Percentiles rank a stretch among this genome's conserved stretches.
Evolutionary conservation across 305 asterid species (phyloP).

Genomic region (Lippia alba): DNA sequence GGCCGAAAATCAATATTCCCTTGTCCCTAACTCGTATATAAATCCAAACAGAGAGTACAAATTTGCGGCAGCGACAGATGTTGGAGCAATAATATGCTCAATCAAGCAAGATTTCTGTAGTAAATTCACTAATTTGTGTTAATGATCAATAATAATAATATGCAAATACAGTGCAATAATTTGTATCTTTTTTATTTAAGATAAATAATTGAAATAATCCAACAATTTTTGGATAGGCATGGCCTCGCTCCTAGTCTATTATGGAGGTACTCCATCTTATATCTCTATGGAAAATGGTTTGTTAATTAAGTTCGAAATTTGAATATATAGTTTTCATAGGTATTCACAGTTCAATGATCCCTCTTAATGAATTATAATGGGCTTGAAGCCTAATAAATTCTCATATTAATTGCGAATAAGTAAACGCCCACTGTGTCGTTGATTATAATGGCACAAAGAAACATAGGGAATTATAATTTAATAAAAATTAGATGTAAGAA

Average conservation of each 20-base stretch:
- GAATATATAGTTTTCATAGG: too few relatives aligned
- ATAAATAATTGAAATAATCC: too few relatives aligned
- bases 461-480: not conserved
- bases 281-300: too few relatives aligned
- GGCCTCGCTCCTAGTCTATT: too few relatives aligned
- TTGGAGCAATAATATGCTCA: not conserved
- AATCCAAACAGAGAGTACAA: conserved; percentile 1
- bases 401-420: too few relatives aligned
- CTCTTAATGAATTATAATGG: not conserved
- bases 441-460: not conserved
- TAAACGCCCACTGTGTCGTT: not conserved
- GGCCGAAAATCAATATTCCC: not conserved
- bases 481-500: not conserved
- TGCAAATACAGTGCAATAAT: too few relatives aligned
- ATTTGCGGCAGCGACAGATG: conserved; percentile 1
- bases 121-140: not conserved
- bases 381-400: too few relatives aligned
- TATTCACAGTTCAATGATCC: not conserved
- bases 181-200: too few relatives aligned
- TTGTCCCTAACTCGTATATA: not conserved
- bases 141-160: too few relatives aligned
- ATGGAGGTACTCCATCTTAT: too few relatives aligned
- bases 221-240: too few relatives aligned
- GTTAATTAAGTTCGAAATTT: too few relatives aligned
- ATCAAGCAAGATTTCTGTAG: not conserved